Conservation (phyloP, 352 stramenopile species). For the Phytophthora ohioensis region DNA sequence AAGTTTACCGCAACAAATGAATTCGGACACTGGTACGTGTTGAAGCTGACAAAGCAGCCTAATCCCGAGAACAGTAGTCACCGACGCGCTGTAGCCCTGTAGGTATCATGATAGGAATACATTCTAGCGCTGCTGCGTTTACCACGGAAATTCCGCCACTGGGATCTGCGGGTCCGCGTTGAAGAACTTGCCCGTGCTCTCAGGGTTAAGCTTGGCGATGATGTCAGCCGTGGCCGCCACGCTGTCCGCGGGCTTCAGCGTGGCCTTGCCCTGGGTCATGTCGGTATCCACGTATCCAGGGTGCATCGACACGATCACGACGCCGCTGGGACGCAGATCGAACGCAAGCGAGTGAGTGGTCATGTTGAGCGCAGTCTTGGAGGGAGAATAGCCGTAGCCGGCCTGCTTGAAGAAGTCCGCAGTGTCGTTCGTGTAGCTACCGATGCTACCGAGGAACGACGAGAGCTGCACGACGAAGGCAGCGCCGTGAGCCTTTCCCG, state of each 20-base stretch:
- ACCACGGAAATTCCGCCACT: slow-evolving; percentile 44
- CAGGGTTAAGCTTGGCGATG: slow-evolving; percentile 36
- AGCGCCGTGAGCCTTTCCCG: slow-evolving; percentile 39
- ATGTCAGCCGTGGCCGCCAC: slow-evolving; percentile 41
- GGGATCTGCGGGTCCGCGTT: slow-evolving; percentile 32
- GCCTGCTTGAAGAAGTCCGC: slow-evolving; percentile 28
- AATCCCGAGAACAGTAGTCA: no score
- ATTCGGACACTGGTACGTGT: no score
- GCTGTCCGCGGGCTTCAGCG: slow-evolving; percentile 37
- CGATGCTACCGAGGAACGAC: slow-evolving; percentile 56
- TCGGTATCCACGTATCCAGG: slow-evolving; percentile 60
- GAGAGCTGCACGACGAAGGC: slow-evolving; percentile 46
- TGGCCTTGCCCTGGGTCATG: slow-evolving; percentile 35
- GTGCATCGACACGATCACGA: slow-evolving; percentile 46
- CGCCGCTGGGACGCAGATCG: slow-evolving; percentile 56
- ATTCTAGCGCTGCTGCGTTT: not conserved
- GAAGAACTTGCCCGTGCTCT: slow-evolving; percentile 45
- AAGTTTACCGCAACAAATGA: no score
- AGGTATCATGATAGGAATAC: no score
- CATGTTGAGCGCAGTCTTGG: slow-evolving; percentile 50
- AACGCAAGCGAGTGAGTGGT: slow-evolving; percentile 11
- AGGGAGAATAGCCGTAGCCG: slow-evolving; percentile 63
- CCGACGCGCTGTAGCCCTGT: no score
- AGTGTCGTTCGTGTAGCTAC: slow-evolving; percentile 4
- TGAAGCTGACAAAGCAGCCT: no score